These are phyloP conservation scores for Hanseniaspora lachancei DNA, from an alignment of 805 yeast species.

Conservation along the genomic window DNA sequence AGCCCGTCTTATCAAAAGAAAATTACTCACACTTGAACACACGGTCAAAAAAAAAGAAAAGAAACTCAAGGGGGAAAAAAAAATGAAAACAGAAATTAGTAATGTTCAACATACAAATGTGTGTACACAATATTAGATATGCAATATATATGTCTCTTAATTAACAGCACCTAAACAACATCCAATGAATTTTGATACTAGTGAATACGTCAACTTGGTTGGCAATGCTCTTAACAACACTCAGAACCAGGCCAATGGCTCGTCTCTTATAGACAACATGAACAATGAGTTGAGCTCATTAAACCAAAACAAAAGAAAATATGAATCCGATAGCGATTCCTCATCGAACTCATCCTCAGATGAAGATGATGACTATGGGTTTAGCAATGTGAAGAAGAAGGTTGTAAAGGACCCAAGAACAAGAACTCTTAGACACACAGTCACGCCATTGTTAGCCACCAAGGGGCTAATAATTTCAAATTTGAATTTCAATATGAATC, in stretches of 20 bases:
- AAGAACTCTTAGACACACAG: constrained; percentile 23
- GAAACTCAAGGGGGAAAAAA: neutral
- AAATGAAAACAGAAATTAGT: neutral
- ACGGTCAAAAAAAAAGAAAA: no score
- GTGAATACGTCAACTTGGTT: neutral
- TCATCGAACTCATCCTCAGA: neutral
- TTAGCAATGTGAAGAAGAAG: neutral
- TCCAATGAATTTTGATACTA: neutral
- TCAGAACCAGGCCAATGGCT: neutral
- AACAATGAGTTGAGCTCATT: constrained; percentile 1
- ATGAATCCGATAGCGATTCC: neutral
- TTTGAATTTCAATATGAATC: constrained; percentile 34
- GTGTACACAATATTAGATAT: no score
- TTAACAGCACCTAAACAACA: no score
- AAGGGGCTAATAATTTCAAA: constrained; percentile 18
- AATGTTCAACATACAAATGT: neutral
- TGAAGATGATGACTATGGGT: constrained; percentile 8
- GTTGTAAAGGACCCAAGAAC: constrained; percentile 24
- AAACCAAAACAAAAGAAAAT: constrained; percentile 7
- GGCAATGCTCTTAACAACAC: neutral
- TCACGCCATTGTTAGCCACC: constrained; percentile 24
- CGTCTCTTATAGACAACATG: constrained; percentile 5
- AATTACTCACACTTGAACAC: no score
- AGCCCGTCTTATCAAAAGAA: no score
- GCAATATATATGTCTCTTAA: no score